Evolutionary conservation across 2,329 filamentous ascomycete genomes (phyloP).

Genomic region (Rhynchosporium graminicola): DNA sequence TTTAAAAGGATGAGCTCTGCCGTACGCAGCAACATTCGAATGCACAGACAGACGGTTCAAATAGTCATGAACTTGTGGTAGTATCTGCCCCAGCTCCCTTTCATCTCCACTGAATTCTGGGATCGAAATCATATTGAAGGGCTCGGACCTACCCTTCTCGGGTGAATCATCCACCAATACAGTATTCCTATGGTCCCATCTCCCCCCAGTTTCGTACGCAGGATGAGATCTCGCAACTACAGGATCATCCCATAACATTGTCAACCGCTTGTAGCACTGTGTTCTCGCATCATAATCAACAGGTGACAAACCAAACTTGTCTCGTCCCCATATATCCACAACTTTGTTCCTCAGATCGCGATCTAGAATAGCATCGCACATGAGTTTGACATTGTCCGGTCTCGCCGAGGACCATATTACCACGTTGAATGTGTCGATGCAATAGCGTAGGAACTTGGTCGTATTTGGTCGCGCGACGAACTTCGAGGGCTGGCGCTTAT

Average conservation of each 20-base stretch:
- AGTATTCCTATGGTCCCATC: conserved; percentile 80
- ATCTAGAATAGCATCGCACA: conserved; percentile 67
- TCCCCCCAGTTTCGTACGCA: conserved; percentile 43
- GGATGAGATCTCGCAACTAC: conserved; percentile 48
- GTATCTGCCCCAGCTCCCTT: conserved; percentile 45
- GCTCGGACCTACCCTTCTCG: conserved; percentile 80
- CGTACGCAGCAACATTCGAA: conserved; percentile 63
- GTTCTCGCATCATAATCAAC: conserved; percentile 69
- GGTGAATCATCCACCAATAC: conserved; percentile 83
- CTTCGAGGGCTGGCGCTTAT: conserved; percentile 48
- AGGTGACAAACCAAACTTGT: conserved; percentile 67
- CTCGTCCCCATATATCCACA: conserved; percentile 75
- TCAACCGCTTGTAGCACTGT: conserved; percentile 87
- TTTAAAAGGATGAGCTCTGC: conserved; percentile 53
- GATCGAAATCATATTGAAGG: conserved; percentile 77
- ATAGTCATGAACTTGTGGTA: conserved; percentile 63
- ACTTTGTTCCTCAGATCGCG: conserved; percentile 54
- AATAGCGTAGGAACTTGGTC: conserved; percentile 67
- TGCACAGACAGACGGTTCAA: conserved; percentile 56
- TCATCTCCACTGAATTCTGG: conserved; percentile 68
- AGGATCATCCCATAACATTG: conserved; percentile 65
- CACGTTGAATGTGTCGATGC: conserved; percentile 73
- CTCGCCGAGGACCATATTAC: conserved; percentile 91
- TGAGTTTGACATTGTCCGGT: conserved; percentile 67
- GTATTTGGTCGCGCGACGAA: conserved; percentile 71